phyloP scores from a whole-genome alignment of 2,329 filamentous ascomycete species.

The Onygenales sp. region DNA sequence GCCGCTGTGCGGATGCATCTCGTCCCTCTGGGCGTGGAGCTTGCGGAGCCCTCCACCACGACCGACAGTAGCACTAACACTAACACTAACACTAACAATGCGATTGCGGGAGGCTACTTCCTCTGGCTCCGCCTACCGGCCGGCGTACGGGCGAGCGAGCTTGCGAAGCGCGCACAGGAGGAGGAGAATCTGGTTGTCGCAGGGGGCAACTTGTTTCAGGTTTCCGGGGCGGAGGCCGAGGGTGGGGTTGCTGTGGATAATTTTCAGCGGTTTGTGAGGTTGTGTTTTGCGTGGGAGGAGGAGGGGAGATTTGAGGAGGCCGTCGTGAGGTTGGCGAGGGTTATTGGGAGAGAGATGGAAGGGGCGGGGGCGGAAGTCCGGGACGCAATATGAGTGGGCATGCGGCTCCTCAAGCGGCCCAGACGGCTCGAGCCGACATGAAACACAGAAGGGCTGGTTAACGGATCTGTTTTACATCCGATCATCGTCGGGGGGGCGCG shows the following conservation, averaged over 20 bases:
- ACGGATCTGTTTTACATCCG: no score
- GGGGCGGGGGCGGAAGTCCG: no score
- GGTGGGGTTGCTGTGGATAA: slow-evolving; percentile 36
- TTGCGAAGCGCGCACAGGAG: slow-evolving; percentile 48
- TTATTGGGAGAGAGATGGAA: slow-evolving; percentile 26
- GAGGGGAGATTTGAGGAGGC: slow-evolving; percentile 58
- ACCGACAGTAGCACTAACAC: neutral
- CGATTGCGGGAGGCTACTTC: slow-evolving; percentile 71
- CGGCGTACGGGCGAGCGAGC: slow-evolving; percentile 42
- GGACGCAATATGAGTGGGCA: no score
- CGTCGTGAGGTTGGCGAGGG: slow-evolving; percentile 50
- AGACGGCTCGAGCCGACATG: no score
- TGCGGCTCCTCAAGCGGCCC: no score
- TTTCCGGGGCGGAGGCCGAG: slow-evolving; percentile 32
- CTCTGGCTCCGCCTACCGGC: slow-evolving; percentile 63
- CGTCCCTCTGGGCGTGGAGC: slow-evolving; percentile 49
- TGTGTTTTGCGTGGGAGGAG: slow-evolving; percentile 67
- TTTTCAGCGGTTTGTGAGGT: slow-evolving; percentile 52
- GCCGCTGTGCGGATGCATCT: slow-evolving; percentile 51
- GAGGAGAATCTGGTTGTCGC: slow-evolving; percentile 61
- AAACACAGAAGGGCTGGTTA: no score
- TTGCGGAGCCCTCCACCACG: slow-evolving; percentile 9
- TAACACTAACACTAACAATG: slow-evolving; percentile 19
- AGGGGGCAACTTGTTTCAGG: slow-evolving; percentile 60
- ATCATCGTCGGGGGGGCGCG: no score